Base-by-base conservation (phyloP, 805 yeast species). In the Candida pini region DNA sequence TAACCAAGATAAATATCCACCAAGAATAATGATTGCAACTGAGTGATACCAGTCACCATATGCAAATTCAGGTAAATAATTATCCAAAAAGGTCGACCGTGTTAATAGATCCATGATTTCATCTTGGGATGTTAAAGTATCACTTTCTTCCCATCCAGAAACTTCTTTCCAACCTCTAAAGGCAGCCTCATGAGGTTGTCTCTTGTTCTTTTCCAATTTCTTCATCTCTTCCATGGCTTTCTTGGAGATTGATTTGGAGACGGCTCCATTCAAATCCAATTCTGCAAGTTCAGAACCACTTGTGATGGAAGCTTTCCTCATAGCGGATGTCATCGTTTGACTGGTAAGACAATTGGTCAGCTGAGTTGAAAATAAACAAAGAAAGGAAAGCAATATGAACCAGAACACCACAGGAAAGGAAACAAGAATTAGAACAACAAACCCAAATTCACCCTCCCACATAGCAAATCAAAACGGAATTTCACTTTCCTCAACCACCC, bases 31-130 rank as follows among this genome's bases (percentile, higher is more conserved):
- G 24, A 79, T 69, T 0, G 75, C 96, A n/a, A 81, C 79, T 34
- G 81, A 80, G 58, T 92, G 97, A 54, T 81, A 92, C 98, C 98
- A 92, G 54, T 92, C 97, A 34, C 98, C 98, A 49, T 83, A 85
- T 12, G 76, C 72, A 24, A 62, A 67, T 19, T 85, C 81, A 6
- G 94, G 94, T 35, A 92, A 62, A 49, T 80, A 73, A 39, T 74
- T 69, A 51, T 88, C 96, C 39, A 89, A 64, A 23, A 83, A 51
- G 0, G 97, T 85, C 15, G 87, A 78, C 17, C 74, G 71, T 17
- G 80, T 69, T 38, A 78, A 60, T 47, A 88, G 64, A 56, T 88
- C 96, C 43, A 73, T 69, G 36, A 78, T 64, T 48, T 80, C 84
- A 54, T 86, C 95, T 24, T 81, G 84, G 7, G 75, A 59, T 2